Evolutionary conservation across 176 grass and related monocot genomes (phyloP), one percentile per base, ranked within the genome.

Genomic region (Dactylis glomerata): DNA sequence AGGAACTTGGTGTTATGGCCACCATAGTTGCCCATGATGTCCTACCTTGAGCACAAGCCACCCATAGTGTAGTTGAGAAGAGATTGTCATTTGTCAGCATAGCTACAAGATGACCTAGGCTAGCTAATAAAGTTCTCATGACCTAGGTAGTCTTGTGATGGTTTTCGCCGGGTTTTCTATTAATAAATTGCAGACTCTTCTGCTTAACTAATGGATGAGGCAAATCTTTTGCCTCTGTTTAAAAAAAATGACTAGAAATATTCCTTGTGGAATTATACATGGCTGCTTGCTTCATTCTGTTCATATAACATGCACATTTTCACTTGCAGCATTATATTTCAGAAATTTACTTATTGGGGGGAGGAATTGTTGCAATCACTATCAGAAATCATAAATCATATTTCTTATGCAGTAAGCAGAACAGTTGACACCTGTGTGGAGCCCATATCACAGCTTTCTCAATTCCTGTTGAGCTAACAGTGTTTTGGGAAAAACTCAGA

Each of bases 401-500:
- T 75, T 45, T 75, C 24, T 1, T 52, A 38, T 71, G 77, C 50
- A 69, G 28, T 15, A 85, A 86, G 36, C 26, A 75, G 42, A 86
- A 79, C 54, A 23, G 34, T 38, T 16, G 68, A 62, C 77, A 55
- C 6, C 34, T 51, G 19, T 37, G 75, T 65, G 45, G 65, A 56
- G 66, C 36, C 19, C 28, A 79, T 65, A 81, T 50, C 74, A 67
- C 13, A 59, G 10, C 22, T 41, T 47, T 74, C 16, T 65, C 66
- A 58, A 83, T 32, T 74, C 49, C 28, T 57, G 15, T 79, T 24
- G 47, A 75, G 66, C 67, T 47, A 75, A 80, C 59, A 90, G 76
- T 84, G 67, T 59, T 15, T 45, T n/a, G n/a, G n/a, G 81, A 12
- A 28, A 87, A 87, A 68, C 36, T 84, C 22, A 73, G 30, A 84